phyloP scores from a whole-genome alignment of 2,329 filamentous ascomycete genomes.

The Aspergillus puulaauensis region DNA sequence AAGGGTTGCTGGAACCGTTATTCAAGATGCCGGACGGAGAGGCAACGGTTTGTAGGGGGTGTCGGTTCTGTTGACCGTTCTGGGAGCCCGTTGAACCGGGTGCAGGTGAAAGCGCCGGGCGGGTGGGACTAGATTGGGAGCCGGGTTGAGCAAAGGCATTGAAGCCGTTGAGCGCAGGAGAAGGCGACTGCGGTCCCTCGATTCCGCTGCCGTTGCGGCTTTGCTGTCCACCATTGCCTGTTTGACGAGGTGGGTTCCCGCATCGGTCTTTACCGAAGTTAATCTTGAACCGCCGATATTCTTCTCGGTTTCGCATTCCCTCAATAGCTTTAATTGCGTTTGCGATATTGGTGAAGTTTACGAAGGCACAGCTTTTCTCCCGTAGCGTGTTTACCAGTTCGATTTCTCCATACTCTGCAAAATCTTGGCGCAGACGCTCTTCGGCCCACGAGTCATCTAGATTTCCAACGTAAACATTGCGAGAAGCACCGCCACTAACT shows the following conservation, averaged over 20 bases:
- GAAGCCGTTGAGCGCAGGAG: constrained; percentile 57
- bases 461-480: constrained; percentile 98
- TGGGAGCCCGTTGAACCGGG: constrained; percentile 54
- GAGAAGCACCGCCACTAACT: constrained; percentile 93
- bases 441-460: constrained; percentile 97
- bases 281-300: constrained; percentile 98
- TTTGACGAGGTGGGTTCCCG: constrained; percentile 90
- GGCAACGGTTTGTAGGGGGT: constrained; percentile 54
- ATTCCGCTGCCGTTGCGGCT: constrained; percentile 60
- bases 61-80: constrained; percentile 59
- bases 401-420: constrained; percentile 96
- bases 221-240: constrained; percentile 64
- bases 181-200: constrained; percentile 56
- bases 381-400: constrained; percentile 94
- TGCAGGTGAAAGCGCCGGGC: constrained; percentile 53
- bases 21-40: constrained; percentile 76
- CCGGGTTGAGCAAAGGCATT: constrained; percentile 54
- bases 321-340: constrained; percentile 99
- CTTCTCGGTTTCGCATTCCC: constrained; percentile 87
- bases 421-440: constrained; percentile 92
- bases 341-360: constrained; percentile 99
- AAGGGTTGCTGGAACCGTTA: constrained; percentile 75
- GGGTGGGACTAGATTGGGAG: constrained; percentile 61
- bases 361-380: constrained; percentile 98
- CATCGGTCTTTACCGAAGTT: constrained; percentile 99